A percentile compares a stretch with the other conserved stretches of the same genome.
phyloP scores from a whole-genome alignment of 306 rosid species.

The Dryas alaskensis region DNA sequence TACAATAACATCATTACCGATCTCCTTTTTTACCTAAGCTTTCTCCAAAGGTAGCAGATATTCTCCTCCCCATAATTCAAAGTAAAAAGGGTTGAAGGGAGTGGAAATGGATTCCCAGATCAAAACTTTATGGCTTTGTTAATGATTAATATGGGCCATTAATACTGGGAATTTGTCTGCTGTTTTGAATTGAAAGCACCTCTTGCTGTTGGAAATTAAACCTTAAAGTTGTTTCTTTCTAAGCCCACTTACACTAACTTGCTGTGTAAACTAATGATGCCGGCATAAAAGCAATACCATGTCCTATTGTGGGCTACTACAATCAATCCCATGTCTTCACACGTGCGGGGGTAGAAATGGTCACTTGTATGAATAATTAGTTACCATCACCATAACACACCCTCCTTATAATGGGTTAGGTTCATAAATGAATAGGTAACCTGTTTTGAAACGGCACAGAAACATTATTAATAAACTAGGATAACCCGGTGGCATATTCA shows the following conservation, averaged over 20 bases:
- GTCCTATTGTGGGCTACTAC: slow-evolving; percentile 19
- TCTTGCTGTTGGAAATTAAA: slow-evolving; percentile 19
- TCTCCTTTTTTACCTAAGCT: slow-evolving; percentile 37
- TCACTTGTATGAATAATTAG: too few species aligned
- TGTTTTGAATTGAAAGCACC: slow-evolving; percentile 26
- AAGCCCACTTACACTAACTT: slow-evolving; percentile 14
- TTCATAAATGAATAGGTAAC: too few species aligned
- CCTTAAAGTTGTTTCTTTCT: slow-evolving; percentile 26
- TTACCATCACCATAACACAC: too few species aligned
- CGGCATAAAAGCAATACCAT: slow-evolving; percentile 35
- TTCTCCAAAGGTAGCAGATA: slow-evolving; percentile 54
- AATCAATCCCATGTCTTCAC: slow-evolving; percentile 6
- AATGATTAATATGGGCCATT: slow-evolving; percentile 34
- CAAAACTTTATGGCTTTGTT: slow-evolving; percentile 36
- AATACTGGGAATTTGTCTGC: slow-evolving; percentile 36
- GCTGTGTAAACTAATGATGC: slow-evolving; percentile 30
- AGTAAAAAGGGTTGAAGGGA: slow-evolving; percentile 31
- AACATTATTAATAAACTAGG: too few species aligned
- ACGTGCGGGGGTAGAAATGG: neutral
- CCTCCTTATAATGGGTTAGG: too few species aligned
- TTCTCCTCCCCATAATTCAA: slow-evolving; percentile 44
- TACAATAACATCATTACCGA: slow-evolving; percentile 39
- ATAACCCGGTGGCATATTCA: too few species aligned
- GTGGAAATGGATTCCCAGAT: slow-evolving; percentile 45
- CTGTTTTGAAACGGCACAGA: too few species aligned